Evolutionary conservation across 2,329 filamentous ascomycete genomes (phyloP).

Genomic region (Sclerotinia minor): DNA sequence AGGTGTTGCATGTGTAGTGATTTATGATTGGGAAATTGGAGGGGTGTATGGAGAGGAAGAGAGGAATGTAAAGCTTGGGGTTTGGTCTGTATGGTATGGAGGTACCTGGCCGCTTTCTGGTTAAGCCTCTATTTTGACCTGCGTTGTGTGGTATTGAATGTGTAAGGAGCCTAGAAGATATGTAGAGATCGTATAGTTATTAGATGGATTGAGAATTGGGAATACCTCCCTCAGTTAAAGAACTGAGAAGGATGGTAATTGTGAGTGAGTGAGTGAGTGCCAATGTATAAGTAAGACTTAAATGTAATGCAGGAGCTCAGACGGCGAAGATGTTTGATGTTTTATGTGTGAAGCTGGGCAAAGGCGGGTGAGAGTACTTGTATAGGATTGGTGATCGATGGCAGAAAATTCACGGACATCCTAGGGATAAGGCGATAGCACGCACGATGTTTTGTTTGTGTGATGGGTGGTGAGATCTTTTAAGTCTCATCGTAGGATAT

Average conservation of each 20-base stretch:
- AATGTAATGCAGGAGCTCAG: background rate
- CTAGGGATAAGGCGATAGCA: background rate
- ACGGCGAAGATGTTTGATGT: background rate
- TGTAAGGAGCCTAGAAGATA: background rate
- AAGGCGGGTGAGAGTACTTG: background rate
- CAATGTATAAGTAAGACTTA: too few species aligned
- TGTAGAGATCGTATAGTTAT: background rate
- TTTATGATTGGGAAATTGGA: background rate
- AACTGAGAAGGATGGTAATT: background rate
- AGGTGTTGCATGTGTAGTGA: background rate
- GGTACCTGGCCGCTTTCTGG: background rate
- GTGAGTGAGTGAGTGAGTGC: too few species aligned
- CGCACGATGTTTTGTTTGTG: slow-evolving; percentile 6
- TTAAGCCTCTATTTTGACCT: background rate
- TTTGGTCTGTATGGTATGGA: background rate
- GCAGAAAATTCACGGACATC: background rate
- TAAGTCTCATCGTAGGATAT: slow-evolving; percentile 13
- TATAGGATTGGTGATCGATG: background rate
- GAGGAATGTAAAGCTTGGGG: background rate
- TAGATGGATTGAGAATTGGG: background rate
- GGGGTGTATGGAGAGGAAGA: background rate
- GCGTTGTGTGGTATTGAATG: background rate
- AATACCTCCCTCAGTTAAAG: background rate
- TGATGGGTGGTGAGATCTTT: slow-evolving; percentile 13
- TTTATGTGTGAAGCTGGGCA: background rate